Percentiles rank a stretch among this genome's conserved stretches.
Evolutionary conservation across 1,139 yeast species (phyloP).

Genomic region (Neolecta irregularis): DNA sequence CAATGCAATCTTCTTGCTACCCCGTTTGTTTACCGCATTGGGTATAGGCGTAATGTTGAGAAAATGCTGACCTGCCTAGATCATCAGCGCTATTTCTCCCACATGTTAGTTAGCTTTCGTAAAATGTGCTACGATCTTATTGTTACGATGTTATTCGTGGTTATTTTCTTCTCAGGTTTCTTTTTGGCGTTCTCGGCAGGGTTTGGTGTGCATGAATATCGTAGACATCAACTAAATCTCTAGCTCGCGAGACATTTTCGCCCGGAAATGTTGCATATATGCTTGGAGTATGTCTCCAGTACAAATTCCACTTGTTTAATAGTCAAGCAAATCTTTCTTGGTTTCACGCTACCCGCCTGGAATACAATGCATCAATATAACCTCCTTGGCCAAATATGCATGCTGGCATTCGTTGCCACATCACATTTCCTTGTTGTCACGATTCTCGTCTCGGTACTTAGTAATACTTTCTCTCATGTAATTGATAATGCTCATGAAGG

Average conservation of each 20-base stretch:
- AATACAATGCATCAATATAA: conserved; percentile 41
- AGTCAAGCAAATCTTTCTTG: conserved; percentile 41
- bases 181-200: too few species aligned
- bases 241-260: conserved; percentile 32
- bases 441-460: conserved; percentile 41
- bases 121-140: conserved; percentile 41
- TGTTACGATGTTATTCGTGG: conserved; percentile 37
- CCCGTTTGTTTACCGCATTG: conserved; percentile 39
- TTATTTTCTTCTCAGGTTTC: conserved; percentile 42
- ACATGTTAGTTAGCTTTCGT: conserved; percentile 19
- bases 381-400: conserved; percentile 34
- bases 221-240: too few species aligned
- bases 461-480: conserved; percentile 26
- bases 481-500: conserved; percentile 25
- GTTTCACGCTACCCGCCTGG: conserved; percentile 54
- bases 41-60: conserved; percentile 41
- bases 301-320: too few species aligned
- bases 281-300: conserved; percentile 23
- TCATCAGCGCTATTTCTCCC: conserved; percentile 11
- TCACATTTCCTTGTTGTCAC: conserved; percentile 45
- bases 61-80: conserved; percentile 35
- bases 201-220: too few species aligned
- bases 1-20: conserved; percentile 39
- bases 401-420: conserved; percentile 39
- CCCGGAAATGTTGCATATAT: conserved; percentile 40